phyloP scores from a whole-genome alignment of 179 eudicot species.

The Nepenthes alata region DNA sequence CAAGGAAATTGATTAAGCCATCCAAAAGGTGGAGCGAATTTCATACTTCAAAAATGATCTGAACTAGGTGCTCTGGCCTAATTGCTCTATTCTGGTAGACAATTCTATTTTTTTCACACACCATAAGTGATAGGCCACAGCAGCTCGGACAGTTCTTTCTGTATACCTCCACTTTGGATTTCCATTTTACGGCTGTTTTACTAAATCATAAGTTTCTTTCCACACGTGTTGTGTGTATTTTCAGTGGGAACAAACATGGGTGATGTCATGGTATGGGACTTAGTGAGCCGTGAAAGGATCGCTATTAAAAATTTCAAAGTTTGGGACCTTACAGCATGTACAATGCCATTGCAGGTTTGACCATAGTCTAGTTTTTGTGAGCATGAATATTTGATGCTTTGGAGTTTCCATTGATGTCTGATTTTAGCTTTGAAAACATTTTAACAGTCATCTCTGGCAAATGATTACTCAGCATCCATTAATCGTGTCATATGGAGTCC shows the following conservation, averaged over 20 bases:
- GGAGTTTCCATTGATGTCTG: neutral
- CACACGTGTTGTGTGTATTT: conserved; percentile 4
- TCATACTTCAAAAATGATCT: too few species aligned
- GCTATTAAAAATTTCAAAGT: conserved; percentile 49
- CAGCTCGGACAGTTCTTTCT: too few species aligned
- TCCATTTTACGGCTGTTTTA: too few species aligned
- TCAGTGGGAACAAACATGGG: conserved; percentile 83
- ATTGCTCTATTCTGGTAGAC: too few species aligned
- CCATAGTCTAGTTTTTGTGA: neutral
- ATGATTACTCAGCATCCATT: conserved; percentile 49
- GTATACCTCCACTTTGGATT: too few species aligned
- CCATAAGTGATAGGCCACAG: too few species aligned
- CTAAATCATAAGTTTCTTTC: neutral
- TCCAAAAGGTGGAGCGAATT: too few species aligned
- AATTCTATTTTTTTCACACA: too few species aligned
- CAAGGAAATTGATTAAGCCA: too few species aligned
- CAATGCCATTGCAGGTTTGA: conserved; percentile 55
- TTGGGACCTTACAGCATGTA: conserved; percentile 48
- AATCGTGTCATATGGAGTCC: conserved; percentile 83
- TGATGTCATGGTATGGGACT: conserved; percentile 68
- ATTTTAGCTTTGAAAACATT: neutral
- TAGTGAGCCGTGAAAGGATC: conserved; percentile 44
- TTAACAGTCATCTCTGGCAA: conserved; percentile 43
- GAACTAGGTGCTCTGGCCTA: too few species aligned
- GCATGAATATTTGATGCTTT: neutral